Percentiles rank a stretch among this genome's conserved stretches.
phyloP scores from a whole-genome alignment of 768 basidiomycete species.

The Pleurotus giganteus region DNA sequence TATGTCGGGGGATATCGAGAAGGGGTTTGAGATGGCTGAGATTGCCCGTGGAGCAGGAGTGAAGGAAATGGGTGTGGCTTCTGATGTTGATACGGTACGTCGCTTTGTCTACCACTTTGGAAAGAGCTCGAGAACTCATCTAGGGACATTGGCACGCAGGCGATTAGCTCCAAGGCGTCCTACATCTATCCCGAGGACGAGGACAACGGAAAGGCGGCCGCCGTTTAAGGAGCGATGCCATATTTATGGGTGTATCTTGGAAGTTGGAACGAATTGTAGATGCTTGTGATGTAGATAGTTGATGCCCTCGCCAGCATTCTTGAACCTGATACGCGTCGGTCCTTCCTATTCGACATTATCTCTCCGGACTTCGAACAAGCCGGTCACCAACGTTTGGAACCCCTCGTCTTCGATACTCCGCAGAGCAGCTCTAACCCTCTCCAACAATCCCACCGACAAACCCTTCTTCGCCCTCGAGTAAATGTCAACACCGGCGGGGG shows the following conservation, averaged over 20 bases:
- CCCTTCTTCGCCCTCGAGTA: slow-evolving; percentile 12
- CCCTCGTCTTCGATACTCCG: slow-evolving; percentile 8
- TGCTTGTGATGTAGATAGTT: slow-evolving; percentile 14
- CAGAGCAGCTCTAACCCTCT: slow-evolving; percentile 8
- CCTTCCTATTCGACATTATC: too few species aligned
- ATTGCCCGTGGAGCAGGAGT: not conserved
- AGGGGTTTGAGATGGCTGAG: not conserved
- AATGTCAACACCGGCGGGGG: slow-evolving; percentile 14
- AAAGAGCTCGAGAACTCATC: not conserved
- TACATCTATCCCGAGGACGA: not conserved
- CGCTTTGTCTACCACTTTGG: not conserved
- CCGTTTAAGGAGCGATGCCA: too few species aligned
- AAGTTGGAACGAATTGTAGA: not conserved
- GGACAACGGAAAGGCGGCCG: not conserved
- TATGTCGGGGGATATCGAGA: not conserved
- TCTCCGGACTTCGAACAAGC: slow-evolving; percentile 1
- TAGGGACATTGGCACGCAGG: not conserved
- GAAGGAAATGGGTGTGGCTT: too few species aligned
- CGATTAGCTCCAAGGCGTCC: not conserved
- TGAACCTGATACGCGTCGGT: too few species aligned
- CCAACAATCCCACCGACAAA: slow-evolving; percentile 10
- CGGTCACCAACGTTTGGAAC: not conserved
- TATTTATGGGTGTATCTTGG: too few species aligned
- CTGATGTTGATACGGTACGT: not conserved
- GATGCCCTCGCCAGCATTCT: slow-evolving; percentile 4